Base-by-base conservation (phyloP, 2,329 filamentous ascomycete species). In the Scleromitrula shiraiana region DNA sequence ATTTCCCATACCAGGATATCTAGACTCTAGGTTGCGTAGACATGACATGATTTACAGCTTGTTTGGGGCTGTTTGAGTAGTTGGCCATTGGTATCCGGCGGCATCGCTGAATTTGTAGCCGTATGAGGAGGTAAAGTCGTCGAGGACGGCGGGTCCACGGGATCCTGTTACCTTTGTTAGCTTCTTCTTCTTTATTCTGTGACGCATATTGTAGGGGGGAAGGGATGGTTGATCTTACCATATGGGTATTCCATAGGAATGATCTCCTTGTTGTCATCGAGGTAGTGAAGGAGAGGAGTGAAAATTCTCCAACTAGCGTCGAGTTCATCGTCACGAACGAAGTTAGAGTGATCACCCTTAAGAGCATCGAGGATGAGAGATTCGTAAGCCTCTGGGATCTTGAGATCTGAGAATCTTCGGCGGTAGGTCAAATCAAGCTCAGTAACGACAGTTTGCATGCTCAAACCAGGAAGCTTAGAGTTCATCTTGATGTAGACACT, bases 401-500 rank as follows among this genome's bases (percentile, higher is more conserved):
- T 98, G 50, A 98, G 80, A 70, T 98, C 93, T 15, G 93, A 97
- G 82, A 98, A 98, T 59, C 94, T 86, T 69, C 93, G 84, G 66
- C 94, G 83, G 77, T 98, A 98, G 56, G 94, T 98, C 59, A 98
- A 80, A 65, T 98, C 93, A 52, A 98, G 85, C 74, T 98, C 93
- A 52, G 93, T 98, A 60, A 96, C 88, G 32, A 97, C 93, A 10
- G 93, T 98, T 77, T 98, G 93, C 90, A 97, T 98, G 75, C 89
- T 97, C 62, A 98, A 76, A 62, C 93, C 93, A 17, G 93, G 94
- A 51, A 98, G 77, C 78, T 98, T 98, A 24, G 91, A 97, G 83
- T 98, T 98, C 93, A 98, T 98, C 82, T 98, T 98, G 70, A 97
- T 95, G 74, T 98, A 98, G 59, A 98, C 90, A 66, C 88, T 95